Conservation (phyloP, 805 yeast genomes). For the Saccharomycopsis olivae region DNA sequence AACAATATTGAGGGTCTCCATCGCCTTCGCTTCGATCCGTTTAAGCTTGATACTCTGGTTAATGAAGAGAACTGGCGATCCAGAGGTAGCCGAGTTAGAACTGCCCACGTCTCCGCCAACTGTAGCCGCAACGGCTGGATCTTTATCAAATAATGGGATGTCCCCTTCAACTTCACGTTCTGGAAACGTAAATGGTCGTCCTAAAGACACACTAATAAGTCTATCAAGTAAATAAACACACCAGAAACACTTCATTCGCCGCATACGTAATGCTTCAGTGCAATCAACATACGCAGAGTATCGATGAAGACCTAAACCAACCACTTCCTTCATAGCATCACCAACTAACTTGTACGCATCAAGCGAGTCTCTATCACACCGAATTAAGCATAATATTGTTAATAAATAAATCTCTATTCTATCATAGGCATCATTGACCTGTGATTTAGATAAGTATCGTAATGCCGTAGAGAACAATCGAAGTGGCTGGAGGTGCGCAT, state of each 20-base stretch:
- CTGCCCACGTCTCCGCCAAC: too few relatives aligned
- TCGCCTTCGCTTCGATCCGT: constrained; percentile 49
- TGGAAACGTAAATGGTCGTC: constrained; percentile 42
- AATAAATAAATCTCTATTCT: constrained; percentile 43
- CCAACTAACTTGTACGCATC: constrained; percentile 42
- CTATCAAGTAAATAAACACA: constrained; percentile 52
- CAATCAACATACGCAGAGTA: constrained; percentile 25
- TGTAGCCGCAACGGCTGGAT: too few relatives aligned
- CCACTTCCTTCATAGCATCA: constrained; percentile 40
- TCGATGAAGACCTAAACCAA: constrained; percentile 28
- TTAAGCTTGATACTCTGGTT: constrained; percentile 47
- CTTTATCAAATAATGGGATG: constrained; percentile 40
- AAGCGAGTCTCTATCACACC: constrained; percentile 52
- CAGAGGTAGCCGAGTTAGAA: constrained; percentile 19
- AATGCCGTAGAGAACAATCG: constrained; percentile 51
- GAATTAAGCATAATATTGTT: constrained; percentile 42
- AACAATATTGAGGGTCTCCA: constrained; percentile 38
- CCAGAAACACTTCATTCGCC: constrained; percentile 50
- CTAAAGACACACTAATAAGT: constrained; percentile 50
- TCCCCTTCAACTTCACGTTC: constrained; percentile 39
- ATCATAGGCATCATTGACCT: constrained; percentile 24
- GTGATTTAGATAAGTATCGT: constrained; percentile 40
- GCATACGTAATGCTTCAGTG: constrained; percentile 24
- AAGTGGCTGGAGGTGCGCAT: constrained; percentile 43
- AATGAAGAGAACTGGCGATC: constrained; percentile 30